These are phyloP conservation scores for Aspergillus carlsbadensis DNA, from an alignment of 495 filamentous ascomycete genomes.

Conservation along the genomic window DNA sequence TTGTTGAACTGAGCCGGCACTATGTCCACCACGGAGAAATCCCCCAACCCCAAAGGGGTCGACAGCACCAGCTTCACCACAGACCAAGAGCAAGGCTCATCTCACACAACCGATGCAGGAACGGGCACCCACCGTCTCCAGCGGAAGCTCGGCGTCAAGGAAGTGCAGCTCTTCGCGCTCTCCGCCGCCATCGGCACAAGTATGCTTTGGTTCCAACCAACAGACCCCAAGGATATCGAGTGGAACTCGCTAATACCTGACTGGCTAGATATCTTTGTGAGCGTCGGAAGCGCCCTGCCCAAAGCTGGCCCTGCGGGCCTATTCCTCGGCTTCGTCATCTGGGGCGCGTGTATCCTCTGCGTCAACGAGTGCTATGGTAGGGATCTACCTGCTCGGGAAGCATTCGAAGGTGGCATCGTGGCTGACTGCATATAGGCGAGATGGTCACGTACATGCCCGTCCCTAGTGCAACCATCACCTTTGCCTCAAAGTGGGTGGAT, in stretches of 20 bases:
- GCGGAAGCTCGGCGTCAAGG: constrained; percentile 6
- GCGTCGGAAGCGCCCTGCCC: background rate
- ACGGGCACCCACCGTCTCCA: constrained; percentile 5
- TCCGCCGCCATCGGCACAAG: constrained; percentile 11
- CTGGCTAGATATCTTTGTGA: too few relatives aligned
- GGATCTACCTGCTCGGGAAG: background rate
- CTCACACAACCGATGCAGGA: background rate
- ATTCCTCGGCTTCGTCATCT: constrained; percentile 29
- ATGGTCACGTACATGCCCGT: constrained; percentile 49
- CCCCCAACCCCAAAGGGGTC: too few relatives aligned
- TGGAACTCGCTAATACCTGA: too few relatives aligned
- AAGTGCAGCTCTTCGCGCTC: constrained; percentile 9
- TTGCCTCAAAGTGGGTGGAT: constrained; percentile 44
- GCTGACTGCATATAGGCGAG: constrained; percentile 36
- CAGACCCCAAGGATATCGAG: too few relatives aligned
- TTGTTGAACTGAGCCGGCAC: too few relatives aligned
- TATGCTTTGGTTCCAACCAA: background rate
- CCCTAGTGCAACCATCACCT: constrained; percentile 44
- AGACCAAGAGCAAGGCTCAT: background rate
- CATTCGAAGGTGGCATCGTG: too few relatives aligned
- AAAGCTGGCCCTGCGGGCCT: constrained; percentile 52
- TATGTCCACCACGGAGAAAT: background rate
- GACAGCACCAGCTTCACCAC: background rate
- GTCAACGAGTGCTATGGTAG: constrained; percentile 20
- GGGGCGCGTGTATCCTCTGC: background rate